phyloP scores from a whole-genome alignment of 768 basidiomycete species.

The Macrolepiota dolichaula region DNA sequence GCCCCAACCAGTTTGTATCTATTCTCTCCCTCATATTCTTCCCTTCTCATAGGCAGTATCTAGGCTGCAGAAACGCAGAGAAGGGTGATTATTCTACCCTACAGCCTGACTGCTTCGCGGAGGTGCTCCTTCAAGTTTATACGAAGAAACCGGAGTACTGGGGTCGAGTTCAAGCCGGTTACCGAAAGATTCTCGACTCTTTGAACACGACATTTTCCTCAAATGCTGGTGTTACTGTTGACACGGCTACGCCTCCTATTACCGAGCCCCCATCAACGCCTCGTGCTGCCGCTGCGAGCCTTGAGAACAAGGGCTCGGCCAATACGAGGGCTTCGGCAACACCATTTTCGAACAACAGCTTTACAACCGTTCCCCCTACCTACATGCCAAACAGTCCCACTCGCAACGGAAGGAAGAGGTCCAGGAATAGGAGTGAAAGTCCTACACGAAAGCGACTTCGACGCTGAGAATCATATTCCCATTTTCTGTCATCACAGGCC shows the following conservation, averaged over 20 bases:
- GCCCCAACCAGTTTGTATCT: conserved; percentile 47
- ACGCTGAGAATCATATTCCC: background rate
- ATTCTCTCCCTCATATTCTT: background rate
- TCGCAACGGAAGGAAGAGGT: conserved; percentile 3
- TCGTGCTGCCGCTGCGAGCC: conserved; percentile 23
- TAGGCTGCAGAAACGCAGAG: conserved; percentile 43
- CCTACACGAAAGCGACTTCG: conserved; percentile 3
- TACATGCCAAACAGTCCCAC: conserved; percentile 8
- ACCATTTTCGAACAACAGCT: conserved; percentile 38
- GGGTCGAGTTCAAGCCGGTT: conserved; percentile 67
- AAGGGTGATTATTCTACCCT: conserved; percentile 61
- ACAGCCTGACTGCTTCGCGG: conserved; percentile 64
- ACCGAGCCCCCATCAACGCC: conserved; percentile 37
- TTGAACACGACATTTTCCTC: background rate
- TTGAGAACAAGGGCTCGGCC: conserved; percentile 14
- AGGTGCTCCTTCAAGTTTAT: conserved; percentile 66
- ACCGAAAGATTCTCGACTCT: conserved; percentile 37
- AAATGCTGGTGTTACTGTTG: background rate
- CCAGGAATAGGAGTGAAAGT: background rate
- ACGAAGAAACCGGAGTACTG: conserved; percentile 59
- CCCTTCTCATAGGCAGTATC: background rate
- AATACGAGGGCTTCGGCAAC: conserved; percentile 12
- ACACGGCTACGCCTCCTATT: conserved; percentile 28
- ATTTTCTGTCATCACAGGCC: too few species aligned
- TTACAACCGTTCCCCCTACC: conserved; percentile 40